Evolutionary conservation across 257 asterid genomes (phyloP).

Genomic region (Lavandula angustifolia): DNA sequence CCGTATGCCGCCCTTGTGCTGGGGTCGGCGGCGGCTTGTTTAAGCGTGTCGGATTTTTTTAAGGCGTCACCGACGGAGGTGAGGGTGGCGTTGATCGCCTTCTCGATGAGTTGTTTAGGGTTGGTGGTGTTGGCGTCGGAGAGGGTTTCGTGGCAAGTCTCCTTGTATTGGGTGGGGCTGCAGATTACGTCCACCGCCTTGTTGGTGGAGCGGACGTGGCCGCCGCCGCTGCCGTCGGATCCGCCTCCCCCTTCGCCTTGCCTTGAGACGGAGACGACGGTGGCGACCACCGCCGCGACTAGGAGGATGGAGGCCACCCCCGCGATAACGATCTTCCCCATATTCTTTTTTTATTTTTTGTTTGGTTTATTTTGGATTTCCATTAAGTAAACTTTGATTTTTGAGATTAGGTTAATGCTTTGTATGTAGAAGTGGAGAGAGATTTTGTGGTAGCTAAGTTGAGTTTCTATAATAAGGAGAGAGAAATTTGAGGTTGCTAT

Average conservation of each 20-base stretch:
- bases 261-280: constrained; percentile 23
- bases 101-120: constrained; percentile 53
- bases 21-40: constrained; percentile 46
- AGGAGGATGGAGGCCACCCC: constrained; percentile 54
- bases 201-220: background rate
- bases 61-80: constrained; percentile 37
- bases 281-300: constrained; percentile 56
- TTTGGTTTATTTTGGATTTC: background rate
- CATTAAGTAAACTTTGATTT: background rate
- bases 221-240: background rate
- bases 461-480: too few species aligned
- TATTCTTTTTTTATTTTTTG: background rate
- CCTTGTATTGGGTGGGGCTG: constrained; percentile 53
- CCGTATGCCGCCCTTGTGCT: constrained; percentile 45
- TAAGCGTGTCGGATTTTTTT: constrained; percentile 39
- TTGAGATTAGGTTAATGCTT: too few species aligned
- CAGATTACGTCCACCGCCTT: constrained; percentile 52
- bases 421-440: background rate
- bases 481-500: too few species aligned
- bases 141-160: constrained; percentile 52
- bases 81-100: constrained; percentile 40
- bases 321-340: constrained; percentile 39
- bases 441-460: background rate
- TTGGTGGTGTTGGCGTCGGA: constrained; percentile 47
- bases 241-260: background rate